Evolutionary conservation across 129 eudicot species (phyloP), one percentile per base, ranked within the genome.

Genomic region (Cynara cardunculus): DNA sequence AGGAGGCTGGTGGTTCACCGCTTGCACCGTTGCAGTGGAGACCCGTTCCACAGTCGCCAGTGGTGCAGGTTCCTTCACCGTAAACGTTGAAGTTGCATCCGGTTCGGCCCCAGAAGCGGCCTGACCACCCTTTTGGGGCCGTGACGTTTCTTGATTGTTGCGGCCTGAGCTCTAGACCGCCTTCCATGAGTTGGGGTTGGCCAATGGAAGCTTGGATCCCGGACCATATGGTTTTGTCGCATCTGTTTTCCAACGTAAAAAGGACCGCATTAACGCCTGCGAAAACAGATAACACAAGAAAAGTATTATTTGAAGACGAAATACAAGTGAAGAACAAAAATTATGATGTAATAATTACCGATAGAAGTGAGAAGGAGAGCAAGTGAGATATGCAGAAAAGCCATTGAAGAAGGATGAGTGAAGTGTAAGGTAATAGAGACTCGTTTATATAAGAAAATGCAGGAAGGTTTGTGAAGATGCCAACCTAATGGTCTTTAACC

Each of bases 81-180:
- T 80, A 59, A 32, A 16, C n/a, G 37, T 89, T 81, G 25, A 88
- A 88, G 0, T 8, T 32, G 91, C 97, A 93, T 4, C 88, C 89
- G 13, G 34, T 81, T 19, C 97, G 81, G 13, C 80, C 89, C 97
- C 97, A 92, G 13, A 89, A 77, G 28, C 96, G 90, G 71, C 97
- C 96, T 1, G 96, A 84, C 96, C 97, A 90, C 8, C 87, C 86
- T 65, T 39, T 18, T 19, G 96, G 97, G 12, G 96, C 82, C 0
- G 83, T 75, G 32, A 93, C 74, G 7, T 69, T 64, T 24, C 22
- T 59, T 3, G 76, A 69, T 30, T 87, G 77, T 25, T 26, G 72
- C 0, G 86, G 79, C 18, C 72, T 65, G 26, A 93, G 89, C 69
- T 85, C 85, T 3, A 93, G 70, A 64, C 96, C 96, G 4, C 96